phyloP scores from a whole-genome alignment of 1,284 basidiomycete genomes.

The Trichosporon sp. region DNA sequence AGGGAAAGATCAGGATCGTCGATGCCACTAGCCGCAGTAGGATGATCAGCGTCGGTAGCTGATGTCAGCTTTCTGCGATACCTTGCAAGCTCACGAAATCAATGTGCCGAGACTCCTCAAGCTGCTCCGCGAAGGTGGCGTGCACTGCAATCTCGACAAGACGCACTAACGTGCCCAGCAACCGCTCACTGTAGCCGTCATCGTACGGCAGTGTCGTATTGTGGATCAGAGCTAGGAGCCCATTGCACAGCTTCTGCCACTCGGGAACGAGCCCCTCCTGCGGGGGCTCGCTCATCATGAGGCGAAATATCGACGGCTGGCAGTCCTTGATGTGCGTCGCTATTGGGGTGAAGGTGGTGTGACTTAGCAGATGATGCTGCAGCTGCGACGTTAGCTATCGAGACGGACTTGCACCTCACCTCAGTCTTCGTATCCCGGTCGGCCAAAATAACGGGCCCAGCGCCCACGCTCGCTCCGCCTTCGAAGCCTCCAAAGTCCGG shows the following conservation, averaged over 20 bases:
- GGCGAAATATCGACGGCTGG: constrained; percentile 41
- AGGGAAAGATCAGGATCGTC: constrained; percentile 35
- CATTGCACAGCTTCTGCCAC: constrained; percentile 11
- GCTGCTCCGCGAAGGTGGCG: constrained; percentile 9
- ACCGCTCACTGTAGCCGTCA: constrained; percentile 9
- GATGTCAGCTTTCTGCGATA: background rate
- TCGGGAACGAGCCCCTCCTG: constrained; percentile 6
- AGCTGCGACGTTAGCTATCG: constrained; percentile 33
- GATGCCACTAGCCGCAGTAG: constrained; percentile 30
- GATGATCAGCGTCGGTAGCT: constrained; percentile 27
- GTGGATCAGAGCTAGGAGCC: background rate
- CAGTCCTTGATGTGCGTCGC: constrained; percentile 23
- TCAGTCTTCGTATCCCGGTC: constrained; percentile 32
- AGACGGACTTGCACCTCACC: constrained; percentile 26
- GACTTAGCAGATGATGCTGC: constrained; percentile 45
- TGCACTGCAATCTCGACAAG: constrained; percentile 6
- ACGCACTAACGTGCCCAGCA: background rate
- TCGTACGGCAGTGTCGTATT: constrained; percentile 4
- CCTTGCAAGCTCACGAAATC: constrained; percentile 6
- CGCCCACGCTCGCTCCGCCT: background rate
- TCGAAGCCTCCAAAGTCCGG: constrained; percentile 23
- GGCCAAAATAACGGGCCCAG: background rate
- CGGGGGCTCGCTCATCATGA: constrained; percentile 29
- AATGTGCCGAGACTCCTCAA: constrained; percentile 4
- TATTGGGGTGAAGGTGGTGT: constrained; percentile 35